Evolutionary conservation across 148 eudicot species (phyloP).

Genomic region (Silene latifolia): DNA sequence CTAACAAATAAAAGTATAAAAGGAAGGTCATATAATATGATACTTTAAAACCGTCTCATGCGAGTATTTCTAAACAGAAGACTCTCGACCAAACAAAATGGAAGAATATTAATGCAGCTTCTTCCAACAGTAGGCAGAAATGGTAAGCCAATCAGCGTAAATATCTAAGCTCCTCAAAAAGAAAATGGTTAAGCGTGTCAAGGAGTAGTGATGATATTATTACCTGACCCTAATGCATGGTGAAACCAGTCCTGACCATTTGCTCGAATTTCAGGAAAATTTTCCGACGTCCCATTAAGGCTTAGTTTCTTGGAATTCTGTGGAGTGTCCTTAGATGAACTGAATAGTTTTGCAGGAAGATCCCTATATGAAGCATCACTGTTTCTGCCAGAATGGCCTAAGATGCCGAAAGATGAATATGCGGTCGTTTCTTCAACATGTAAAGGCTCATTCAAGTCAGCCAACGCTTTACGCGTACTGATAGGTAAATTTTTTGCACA

Average conservation of each 20-base stretch:
- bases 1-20: no score
- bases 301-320: conserved; percentile 29
- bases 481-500: conserved; percentile 16
- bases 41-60: no score
- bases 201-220: neutral
- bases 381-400: conserved; percentile 21
- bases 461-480: conserved; percentile 46
- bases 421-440: conserved; percentile 42
- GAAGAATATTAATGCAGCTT: no score
- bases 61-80: no score
- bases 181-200: neutral
- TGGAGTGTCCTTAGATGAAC: conserved; percentile 31
- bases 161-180: no score
- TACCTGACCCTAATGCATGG: conserved; percentile 56
- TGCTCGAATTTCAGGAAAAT: conserved; percentile 31
- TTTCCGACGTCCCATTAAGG: conserved; percentile 28
- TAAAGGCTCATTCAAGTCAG: conserved; percentile 77
- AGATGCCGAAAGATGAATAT: conserved; percentile 37
- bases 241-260: conserved; percentile 45
- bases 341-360: conserved; percentile 32
- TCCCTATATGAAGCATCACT: conserved; percentile 27
- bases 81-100: no score
- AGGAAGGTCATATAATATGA: no score
- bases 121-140: no score
- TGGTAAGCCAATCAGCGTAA: no score